Evolutionary conservation across 2,329 filamentous ascomycete species (phyloP).

Genomic region (Aspergillus sp.): DNA sequence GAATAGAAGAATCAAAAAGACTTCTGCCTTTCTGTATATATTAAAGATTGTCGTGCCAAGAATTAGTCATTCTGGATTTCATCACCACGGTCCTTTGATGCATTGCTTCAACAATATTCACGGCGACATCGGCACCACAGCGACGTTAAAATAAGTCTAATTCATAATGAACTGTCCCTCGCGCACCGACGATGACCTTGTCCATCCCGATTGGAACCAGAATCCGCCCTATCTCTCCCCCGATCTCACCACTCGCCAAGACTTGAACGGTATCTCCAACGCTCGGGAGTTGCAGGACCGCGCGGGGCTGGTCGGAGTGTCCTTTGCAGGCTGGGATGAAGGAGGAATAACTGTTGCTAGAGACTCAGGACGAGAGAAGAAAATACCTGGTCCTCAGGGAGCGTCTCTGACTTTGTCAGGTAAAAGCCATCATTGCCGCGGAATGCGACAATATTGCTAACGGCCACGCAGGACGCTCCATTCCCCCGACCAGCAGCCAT

Average conservation of each 20-base stretch:
- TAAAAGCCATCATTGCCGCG: constrained; percentile 5
- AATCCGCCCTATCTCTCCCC: constrained; percentile 45
- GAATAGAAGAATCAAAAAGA: no score
- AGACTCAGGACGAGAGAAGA: not conserved
- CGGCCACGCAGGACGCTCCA: constrained; percentile 15
- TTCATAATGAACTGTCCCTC: constrained; percentile 49
- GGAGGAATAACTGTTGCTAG: not conserved
- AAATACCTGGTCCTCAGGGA: constrained; percentile 4
- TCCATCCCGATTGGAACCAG: constrained; percentile 50
- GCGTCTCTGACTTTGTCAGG: constrained; percentile 26
- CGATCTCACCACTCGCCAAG: constrained; percentile 48
- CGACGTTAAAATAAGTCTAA: not conserved
- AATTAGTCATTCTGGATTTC: not conserved
- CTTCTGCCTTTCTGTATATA: no score
- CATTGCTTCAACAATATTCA: no score
- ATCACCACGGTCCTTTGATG: not conserved
- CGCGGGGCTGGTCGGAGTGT: constrained; percentile 1
- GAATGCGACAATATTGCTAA: not conserved
- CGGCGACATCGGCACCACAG: no score
- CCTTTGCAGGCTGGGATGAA: not conserved
- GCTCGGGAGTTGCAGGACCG: constrained; percentile 35
- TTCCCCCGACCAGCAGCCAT: constrained; percentile 4
- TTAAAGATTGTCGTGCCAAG: not conserved
- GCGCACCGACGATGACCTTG: constrained; percentile 44
- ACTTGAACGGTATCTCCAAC: constrained; percentile 51